phyloP scores from a whole-genome alignment of 495 filamentous ascomycete genomes.

The Thermochaetoides thermophila region DNA sequence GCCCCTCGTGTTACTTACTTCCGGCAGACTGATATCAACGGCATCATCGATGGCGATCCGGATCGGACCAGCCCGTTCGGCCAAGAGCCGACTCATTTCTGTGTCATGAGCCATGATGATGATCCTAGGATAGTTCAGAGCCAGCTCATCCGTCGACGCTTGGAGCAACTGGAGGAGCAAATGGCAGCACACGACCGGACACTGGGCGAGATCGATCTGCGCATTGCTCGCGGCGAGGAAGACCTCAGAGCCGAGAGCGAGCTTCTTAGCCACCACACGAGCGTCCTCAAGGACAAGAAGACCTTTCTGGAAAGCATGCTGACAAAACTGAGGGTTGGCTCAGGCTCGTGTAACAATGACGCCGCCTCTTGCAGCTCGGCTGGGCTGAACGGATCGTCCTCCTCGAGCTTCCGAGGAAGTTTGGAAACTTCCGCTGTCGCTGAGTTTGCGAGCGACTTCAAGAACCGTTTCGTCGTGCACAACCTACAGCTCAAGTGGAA shows the following conservation, averaged over 20 bases:
- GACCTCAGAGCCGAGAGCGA: conserved; percentile 48
- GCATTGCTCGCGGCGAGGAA: conserved; percentile 39
- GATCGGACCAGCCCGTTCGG: conserved; percentile 75
- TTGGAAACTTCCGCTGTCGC: conserved; percentile 36
- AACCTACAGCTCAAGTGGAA: conserved; percentile 98
- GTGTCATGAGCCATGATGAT: conserved; percentile 87
- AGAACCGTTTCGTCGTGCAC: conserved; percentile 95
- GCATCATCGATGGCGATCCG: conserved; percentile 49
- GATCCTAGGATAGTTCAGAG: conserved; percentile 83
- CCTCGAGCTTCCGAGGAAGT: conserved; percentile 14
- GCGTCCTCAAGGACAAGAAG: conserved; percentile 55
- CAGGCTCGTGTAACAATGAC: too few species aligned
- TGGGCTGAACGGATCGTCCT: too few species aligned
- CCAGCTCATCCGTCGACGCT: conserved; percentile 64
- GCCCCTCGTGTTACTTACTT: conserved; percentile 94
- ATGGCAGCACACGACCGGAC: conserved; percentile 52
- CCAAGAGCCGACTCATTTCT: conserved; percentile 80
- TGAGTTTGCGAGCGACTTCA: conserved; percentile 81
- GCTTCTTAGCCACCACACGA: conserved; percentile 51
- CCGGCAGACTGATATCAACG: conserved; percentile 83
- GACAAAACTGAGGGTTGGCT: conserved; percentile 43
- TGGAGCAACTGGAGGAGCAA: conserved; percentile 65
- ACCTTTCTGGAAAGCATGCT: conserved; percentile 65
- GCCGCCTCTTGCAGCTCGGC: too few species aligned
- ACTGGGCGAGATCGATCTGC: conserved; percentile 51